Evolutionary conservation across 495 filamentous ascomycete species (phyloP), one percentile per base, ranked within the genome.

Genomic region (Penicillium lividum): DNA sequence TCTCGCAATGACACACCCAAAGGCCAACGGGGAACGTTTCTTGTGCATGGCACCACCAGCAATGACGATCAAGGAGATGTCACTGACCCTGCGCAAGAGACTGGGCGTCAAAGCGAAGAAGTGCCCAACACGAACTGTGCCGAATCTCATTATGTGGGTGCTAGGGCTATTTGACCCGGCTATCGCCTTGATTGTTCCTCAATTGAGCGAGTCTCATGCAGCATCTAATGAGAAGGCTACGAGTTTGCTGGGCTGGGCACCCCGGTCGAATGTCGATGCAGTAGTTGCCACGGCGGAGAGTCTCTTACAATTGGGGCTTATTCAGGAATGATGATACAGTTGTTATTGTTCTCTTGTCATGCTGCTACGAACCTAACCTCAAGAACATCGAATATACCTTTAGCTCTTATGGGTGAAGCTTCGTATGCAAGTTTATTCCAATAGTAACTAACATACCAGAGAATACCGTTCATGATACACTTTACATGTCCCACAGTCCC

Each of bases 1-100:
- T 31, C 58, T 55, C 3, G 58, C 58, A 4, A 60, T 60, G 58
- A 55, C 45, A n/a, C 45, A 56, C 25, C 44, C 45, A 15, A 60
- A 60, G 25, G 58, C 58, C 11, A 60, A 51, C 5, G 46, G 52
- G 2, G 58, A 60, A 22, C 43, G 58, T 1, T 60, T 60, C 27
- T 15, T 60, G 22, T 51, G 58, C 16, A 50, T 60, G 44, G 34
- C 51, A 6, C 52, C 52, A 2, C 58, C 58, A 3, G 10, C 34
- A 7, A 43, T 51, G 46, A 40, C 33, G 10, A 51, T 60, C 5
- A 42, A 51, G 25, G 58, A 52, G 0, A 56, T 55, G 7, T 53
- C 58, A 22, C n/a, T 45, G 16, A 22, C 52, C 18, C 16, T 60
- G 5, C 58, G 44, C 4, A 34, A 60, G 36, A 43, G 36, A 10